Percentiles rank a stretch among this genome's conserved stretches.
Conservation (phyloP, 805 yeast genomes). For the Helenozyma baotianmanensis region DNA sequence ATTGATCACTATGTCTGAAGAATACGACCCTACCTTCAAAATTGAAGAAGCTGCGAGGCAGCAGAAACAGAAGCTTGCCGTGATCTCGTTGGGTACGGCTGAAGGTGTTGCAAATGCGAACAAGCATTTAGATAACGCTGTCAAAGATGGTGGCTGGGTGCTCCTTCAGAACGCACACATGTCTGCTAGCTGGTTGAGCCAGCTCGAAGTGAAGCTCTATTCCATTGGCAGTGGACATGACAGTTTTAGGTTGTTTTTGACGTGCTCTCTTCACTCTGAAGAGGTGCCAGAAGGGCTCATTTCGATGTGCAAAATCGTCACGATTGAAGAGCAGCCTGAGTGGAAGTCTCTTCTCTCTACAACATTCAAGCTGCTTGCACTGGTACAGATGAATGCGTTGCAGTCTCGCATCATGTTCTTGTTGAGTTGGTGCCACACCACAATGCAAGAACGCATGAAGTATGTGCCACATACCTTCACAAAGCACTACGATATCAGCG, state of each 20-base stretch:
- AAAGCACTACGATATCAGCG: conserved; percentile 63
- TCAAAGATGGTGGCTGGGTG: conserved; percentile 60
- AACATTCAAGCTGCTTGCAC: conserved; percentile 20
- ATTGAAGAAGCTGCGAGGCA: conserved; percentile 43
- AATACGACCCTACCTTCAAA: conserved; percentile 61
- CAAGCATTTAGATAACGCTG: conserved; percentile 43
- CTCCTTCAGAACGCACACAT: conserved; percentile 78
- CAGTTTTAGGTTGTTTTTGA: conserved; percentile 56
- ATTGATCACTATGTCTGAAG: conserved; percentile 54
- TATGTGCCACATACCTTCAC: conserved; percentile 62
- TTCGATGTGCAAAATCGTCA: conserved; percentile 49
- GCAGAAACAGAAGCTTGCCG: conserved; percentile 22
- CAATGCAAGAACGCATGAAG: conserved; percentile 54
- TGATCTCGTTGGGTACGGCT: conserved; percentile 69
- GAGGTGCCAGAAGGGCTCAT: conserved; percentile 54
- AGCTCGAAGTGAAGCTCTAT: conserved; percentile 39
- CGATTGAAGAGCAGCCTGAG: conserved; percentile 62
- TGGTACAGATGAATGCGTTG: neutral
- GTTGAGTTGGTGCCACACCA: conserved; percentile 66
- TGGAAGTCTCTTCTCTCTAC: conserved; percentile 45
- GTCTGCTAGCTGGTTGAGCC: conserved; percentile 59
- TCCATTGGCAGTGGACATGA: too few species aligned
- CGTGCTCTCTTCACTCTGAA: conserved; percentile 46
- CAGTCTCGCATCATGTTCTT: conserved; percentile 43
- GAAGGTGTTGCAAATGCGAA: conserved; percentile 61